A percentile compares a stretch with the other conserved stretches of the same genome.
Conservation (phyloP, 495 filamentous ascomycete genomes). For the Hyphodiscus hymeniophilus region DNA sequence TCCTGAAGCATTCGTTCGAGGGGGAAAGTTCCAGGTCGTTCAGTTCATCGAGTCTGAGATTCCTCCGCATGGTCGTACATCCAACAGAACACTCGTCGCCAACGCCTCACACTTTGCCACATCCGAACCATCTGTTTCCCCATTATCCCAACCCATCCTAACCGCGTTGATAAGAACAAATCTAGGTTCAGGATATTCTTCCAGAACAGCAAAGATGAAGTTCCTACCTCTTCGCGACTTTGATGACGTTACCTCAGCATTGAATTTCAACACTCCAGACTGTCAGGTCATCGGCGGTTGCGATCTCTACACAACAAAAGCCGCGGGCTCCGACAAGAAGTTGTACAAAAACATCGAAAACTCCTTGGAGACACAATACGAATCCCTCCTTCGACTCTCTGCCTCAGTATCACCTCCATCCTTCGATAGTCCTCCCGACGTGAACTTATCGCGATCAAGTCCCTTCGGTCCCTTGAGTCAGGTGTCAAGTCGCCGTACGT, state of each 20-base stretch:
- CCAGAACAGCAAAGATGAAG: conserved; percentile 38
- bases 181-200: conserved; percentile 12
- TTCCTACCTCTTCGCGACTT: conserved; percentile 86
- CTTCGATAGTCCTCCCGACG: conserved; percentile 39
- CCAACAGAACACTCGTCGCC: conserved; percentile 20
- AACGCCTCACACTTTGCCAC: conserved; percentile 20
- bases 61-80: conserved; percentile 19
- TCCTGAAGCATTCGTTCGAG: conserved; percentile 9
- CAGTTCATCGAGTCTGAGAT: conserved; percentile 23
- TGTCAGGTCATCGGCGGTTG: conserved; percentile 84
- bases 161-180: conserved; percentile 20
- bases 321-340: conserved; percentile 84
- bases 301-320: conserved; percentile 96
- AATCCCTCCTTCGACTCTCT: conserved; percentile 72
- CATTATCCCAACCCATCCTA: conserved; percentile 9
- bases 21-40: conserved; percentile 21
- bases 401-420: conserved; percentile 72
- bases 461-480: conserved; percentile 88
- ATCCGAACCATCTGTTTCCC: conserved; percentile 17
- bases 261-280: conserved; percentile 91
- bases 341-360: conserved; percentile 91
- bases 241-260: conserved; percentile 76
- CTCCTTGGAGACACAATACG: conserved; percentile 80
- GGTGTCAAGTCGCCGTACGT: conserved; percentile 78
- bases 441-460: conserved; percentile 75